Evolutionary conservation across 768 basidiomycete species (phyloP).

Genomic region (Galerina sulciceps): DNA sequence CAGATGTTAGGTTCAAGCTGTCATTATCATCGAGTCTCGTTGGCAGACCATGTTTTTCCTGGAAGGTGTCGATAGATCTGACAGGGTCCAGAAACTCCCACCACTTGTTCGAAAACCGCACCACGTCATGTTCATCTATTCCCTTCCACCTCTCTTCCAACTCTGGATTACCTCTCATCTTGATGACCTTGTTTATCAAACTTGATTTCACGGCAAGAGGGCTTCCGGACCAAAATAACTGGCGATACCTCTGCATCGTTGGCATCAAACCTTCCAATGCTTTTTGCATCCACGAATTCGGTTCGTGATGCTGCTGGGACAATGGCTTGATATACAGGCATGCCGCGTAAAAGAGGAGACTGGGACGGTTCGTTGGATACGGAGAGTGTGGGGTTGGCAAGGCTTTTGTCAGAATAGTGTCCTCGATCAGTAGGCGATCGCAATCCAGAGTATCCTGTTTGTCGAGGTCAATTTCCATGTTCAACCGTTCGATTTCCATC

Average conservation of each 20-base stretch:
- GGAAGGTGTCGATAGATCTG: background rate
- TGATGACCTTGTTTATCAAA: too few relatives aligned
- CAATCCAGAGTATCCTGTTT: too few relatives aligned
- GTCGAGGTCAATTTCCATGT: background rate
- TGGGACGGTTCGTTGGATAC: background rate
- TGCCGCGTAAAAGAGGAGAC: conserved; percentile 1
- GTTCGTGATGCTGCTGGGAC: background rate
- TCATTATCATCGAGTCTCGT: too few relatives aligned
- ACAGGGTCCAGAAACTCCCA: background rate
- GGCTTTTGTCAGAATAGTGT: background rate
- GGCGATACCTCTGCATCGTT: background rate
- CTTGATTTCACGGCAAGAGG: too few relatives aligned
- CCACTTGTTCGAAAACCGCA: background rate
- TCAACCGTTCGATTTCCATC: background rate
- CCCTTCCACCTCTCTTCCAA: background rate
- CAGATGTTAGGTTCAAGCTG: too few relatives aligned
- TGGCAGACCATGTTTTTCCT: too few relatives aligned
- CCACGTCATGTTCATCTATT: background rate
- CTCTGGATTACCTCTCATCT: too few relatives aligned
- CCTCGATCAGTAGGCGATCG: background rate
- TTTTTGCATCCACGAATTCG: background rate
- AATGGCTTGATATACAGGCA: background rate
- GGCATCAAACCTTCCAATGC: background rate
- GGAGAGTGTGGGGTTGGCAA: background rate
- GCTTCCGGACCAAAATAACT: too few relatives aligned